Evolutionary conservation across 768 basidiomycete genomes (phyloP).

Genomic region (Macrolepiota fuliginosa): DNA sequence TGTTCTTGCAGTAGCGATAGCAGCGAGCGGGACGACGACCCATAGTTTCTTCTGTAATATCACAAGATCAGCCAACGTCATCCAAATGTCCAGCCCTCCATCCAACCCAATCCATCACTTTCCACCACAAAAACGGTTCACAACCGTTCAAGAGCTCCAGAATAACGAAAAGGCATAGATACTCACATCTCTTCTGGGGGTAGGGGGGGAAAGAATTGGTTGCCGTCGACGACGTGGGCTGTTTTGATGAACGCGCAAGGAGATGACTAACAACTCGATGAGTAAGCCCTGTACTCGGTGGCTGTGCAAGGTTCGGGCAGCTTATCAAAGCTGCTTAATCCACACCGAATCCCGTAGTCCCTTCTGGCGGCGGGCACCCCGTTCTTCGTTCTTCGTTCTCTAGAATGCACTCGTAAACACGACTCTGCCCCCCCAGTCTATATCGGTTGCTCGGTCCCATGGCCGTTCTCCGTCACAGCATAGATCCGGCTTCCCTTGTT

Average conservation of each 20-base stretch:
- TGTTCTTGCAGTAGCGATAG: constrained; percentile 99
- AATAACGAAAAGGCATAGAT: constrained; percentile 10
- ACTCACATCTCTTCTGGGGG: constrained; percentile 19
- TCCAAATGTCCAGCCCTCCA: constrained; percentile 9
- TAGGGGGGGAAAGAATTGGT: constrained; percentile 2
- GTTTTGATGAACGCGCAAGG: not conserved
- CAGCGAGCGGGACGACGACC: constrained; percentile 97
- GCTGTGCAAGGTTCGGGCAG: constrained; percentile 6
- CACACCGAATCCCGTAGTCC: too few species aligned
- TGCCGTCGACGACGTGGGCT: not conserved
- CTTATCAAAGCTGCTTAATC: not conserved
- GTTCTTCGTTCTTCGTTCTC: too few species aligned
- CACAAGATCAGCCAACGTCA: constrained; percentile 15
- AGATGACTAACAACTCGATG: constrained; percentile 6
- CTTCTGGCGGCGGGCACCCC: too few species aligned
- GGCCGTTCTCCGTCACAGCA: too few species aligned
- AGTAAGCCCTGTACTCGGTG: constrained; percentile 1
- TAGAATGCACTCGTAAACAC: too few species aligned
- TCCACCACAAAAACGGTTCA: not conserved
- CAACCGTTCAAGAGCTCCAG: not conserved
- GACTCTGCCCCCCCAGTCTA: too few species aligned
- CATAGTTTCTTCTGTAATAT: constrained; percentile 47
- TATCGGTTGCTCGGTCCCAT: too few species aligned
- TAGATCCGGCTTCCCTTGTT: too few species aligned
- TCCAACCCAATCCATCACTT: constrained; percentile 8